phyloP scores from a whole-genome alignment of 208 protist genomes.

The Trypanosoma grayi region DNA sequence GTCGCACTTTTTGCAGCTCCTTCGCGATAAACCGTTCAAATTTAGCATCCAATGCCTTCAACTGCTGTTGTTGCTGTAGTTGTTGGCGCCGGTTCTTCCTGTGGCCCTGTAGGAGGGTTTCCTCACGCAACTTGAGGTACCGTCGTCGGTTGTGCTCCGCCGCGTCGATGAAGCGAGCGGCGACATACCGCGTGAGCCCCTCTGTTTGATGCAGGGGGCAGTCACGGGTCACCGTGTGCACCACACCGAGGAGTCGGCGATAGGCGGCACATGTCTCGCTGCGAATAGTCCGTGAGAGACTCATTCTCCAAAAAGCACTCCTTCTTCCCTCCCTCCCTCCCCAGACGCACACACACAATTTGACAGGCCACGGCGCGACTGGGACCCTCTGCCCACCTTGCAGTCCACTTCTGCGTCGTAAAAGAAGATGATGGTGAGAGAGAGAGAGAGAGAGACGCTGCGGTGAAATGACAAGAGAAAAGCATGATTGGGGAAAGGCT shows the following conservation, averaged over 20 bases:
- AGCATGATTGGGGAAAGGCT: too few relatives aligned
- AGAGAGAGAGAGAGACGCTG: too few relatives aligned
- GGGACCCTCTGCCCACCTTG: too few relatives aligned
- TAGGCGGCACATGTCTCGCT: slow-evolving; percentile 37
- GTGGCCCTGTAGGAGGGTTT: background rate
- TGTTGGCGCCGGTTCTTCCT: background rate
- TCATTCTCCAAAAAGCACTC: slow-evolving; percentile 12
- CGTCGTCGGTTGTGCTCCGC: slow-evolving; percentile 38
- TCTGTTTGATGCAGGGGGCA: slow-evolving; percentile 48
- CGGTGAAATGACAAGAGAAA: too few relatives aligned
- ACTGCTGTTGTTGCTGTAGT: slow-evolving; percentile 3
- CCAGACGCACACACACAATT: too few relatives aligned
- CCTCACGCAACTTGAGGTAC: slow-evolving; percentile 4
- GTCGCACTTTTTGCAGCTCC: slow-evolving; percentile 43
- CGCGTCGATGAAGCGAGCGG: slow-evolving; percentile 36
- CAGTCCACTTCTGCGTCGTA: too few relatives aligned
- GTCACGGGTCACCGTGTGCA: slow-evolving; percentile 26
- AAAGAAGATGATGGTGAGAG: too few relatives aligned
- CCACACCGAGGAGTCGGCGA: slow-evolving; percentile 41
- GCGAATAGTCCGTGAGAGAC: slow-evolving; percentile 2
- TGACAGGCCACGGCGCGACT: too few relatives aligned
- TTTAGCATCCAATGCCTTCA: slow-evolving; percentile 31
- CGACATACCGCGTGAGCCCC: slow-evolving; percentile 52
- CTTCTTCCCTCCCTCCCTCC: too few relatives aligned
- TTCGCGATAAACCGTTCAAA: slow-evolving; percentile 55